Evolutionary conservation across 192 early-diverging fungal species (phyloP).

Genomic region (Backusella parvicylindrica): DNA sequence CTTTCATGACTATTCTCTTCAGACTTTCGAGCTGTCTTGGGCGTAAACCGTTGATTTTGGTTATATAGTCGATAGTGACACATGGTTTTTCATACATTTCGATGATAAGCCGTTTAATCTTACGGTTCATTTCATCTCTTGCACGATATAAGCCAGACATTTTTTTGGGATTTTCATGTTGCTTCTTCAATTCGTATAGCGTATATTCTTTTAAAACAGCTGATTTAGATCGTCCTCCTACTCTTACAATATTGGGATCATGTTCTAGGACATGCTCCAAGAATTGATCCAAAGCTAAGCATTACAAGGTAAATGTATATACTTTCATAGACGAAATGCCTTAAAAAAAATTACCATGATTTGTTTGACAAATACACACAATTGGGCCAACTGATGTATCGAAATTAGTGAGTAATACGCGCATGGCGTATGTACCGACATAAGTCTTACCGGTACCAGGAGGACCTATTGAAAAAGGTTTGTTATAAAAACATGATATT

Average conservation of each 20-base stretch:
- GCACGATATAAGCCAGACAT: constrained; percentile 19
- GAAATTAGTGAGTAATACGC: constrained; percentile 40
- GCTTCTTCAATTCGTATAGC: constrained; percentile 36
- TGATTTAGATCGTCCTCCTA: constrained; percentile 50
- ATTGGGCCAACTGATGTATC: constrained; percentile 36
- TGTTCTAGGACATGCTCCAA: constrained; percentile 39
- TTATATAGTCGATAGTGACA: constrained; percentile 33
- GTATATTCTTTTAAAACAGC: constrained; percentile 26
- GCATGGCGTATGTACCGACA: constrained; percentile 46
- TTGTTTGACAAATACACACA: constrained; percentile 54
- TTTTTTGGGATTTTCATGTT: constrained; percentile 24
- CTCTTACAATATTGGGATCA: constrained; percentile 42
- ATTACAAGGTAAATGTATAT: neutral
- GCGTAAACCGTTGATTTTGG: constrained; percentile 22
- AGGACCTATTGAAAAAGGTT: constrained; percentile 31
- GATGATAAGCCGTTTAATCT: constrained; percentile 30
- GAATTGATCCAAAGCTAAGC: constrained; percentile 37
- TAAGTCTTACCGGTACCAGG: constrained; percentile 61
- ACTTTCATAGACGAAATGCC: neutral
- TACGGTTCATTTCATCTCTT: constrained; percentile 27
- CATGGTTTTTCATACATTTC: constrained; percentile 46
- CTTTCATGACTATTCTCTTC: constrained; percentile 30
- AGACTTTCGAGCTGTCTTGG: constrained; percentile 39
- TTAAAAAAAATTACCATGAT: constrained; percentile 40
- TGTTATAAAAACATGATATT: too few relatives aligned